phyloP scores from a whole-genome alignment of 495 filamentous ascomycete genomes.

The Haplographium delicatum region DNA sequence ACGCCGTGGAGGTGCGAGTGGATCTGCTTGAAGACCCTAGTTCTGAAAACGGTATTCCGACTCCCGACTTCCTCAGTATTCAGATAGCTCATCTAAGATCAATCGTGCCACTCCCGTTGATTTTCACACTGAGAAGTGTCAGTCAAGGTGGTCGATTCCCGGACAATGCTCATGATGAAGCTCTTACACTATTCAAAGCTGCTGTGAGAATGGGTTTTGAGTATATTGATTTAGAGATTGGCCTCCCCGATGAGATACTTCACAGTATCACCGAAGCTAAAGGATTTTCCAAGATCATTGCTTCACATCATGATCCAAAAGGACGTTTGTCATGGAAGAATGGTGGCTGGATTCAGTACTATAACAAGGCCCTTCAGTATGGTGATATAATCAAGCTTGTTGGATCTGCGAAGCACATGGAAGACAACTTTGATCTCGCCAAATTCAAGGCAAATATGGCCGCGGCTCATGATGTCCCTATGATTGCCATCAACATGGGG shows the following conservation, averaged over 20 bases:
- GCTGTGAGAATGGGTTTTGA: constrained; percentile 82
- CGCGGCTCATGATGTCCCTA: constrained; percentile 62
- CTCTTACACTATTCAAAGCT: constrained; percentile 66
- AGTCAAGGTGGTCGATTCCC: constrained; percentile 88
- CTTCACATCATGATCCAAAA: constrained; percentile 88
- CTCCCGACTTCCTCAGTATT: constrained; percentile 68
- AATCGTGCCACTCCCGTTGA: constrained; percentile 71
- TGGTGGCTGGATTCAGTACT: constrained; percentile 79
- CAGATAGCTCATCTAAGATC: constrained; percentile 79
- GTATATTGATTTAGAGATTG: constrained; percentile 90
- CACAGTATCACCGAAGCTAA: constrained; percentile 60
- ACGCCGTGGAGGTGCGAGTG: constrained; percentile 92
- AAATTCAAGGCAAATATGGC: constrained; percentile 76
- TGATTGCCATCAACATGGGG: constrained; percentile 98
- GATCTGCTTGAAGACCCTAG: constrained; percentile 79
- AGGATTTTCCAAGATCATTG: constrained; percentile 73
- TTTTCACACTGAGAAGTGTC: constrained; percentile 86
- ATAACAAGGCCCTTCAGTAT: constrained; percentile 79
- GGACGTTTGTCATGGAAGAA: constrained; percentile 79
- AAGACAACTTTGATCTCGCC: constrained; percentile 81
- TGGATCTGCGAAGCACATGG: constrained; percentile 67
- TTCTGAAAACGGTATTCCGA: constrained; percentile 51
- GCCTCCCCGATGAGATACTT: constrained; percentile 70
- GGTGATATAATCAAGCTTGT: constrained; percentile 95
- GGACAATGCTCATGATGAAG: constrained; percentile 63